Conservation (phyloP, 2,329 filamentous ascomycete genomes). For the Penicillium hesseltinei region DNA sequence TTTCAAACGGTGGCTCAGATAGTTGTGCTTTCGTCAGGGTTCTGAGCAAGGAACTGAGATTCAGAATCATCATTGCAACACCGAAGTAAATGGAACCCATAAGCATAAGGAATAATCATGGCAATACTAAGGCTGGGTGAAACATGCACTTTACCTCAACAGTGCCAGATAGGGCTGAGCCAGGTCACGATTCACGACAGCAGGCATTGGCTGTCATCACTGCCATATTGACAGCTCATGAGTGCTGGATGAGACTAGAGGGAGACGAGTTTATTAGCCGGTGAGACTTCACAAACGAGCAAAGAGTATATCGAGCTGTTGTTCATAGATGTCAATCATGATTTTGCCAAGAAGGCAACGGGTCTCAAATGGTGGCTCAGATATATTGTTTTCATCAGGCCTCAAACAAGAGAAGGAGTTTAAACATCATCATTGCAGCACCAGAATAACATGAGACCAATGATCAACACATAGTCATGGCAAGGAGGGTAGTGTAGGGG, state of each 20-base stretch:
- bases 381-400: not conserved
- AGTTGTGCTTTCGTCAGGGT: not conserved
- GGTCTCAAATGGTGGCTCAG: not conserved
- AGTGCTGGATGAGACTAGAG: not conserved
- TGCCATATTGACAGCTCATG: not conserved
- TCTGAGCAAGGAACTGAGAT: not conserved
- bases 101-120: too few relatives aligned
- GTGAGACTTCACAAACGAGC: not conserved
- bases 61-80: not conserved
- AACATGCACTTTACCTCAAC: too few relatives aligned
- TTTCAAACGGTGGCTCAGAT: not conserved
- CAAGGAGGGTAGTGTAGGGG: not conserved
- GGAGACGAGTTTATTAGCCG: not conserved
- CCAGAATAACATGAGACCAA: not conserved
- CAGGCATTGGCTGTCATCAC: not conserved
- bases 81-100: not conserved
- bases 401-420: not conserved
- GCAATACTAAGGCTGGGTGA: too few relatives aligned
- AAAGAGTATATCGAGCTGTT: not conserved
- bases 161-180: too few relatives aligned
- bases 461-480: not conserved
- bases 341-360: not conserved
- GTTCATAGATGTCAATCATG: not conserved
- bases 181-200: too few relatives aligned
- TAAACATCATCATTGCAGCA: not conserved